Evolutionary conservation across 1,284 basidiomycete species (phyloP).

Genomic region (Fomes fomentarius): DNA sequence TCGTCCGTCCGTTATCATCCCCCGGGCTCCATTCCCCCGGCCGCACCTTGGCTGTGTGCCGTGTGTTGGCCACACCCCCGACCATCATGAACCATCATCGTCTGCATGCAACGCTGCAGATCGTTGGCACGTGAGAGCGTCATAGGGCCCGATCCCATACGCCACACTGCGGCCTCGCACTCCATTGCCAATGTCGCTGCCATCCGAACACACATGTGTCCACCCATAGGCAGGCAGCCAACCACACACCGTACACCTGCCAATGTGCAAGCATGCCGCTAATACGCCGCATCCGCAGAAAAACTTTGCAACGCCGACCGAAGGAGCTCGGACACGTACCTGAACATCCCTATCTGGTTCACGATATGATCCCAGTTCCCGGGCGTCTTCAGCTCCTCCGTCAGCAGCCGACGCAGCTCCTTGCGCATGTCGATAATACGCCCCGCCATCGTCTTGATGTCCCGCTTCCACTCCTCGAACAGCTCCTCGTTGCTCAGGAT

Average conservation of each 20-base stretch:
- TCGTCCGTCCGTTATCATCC: background rate
- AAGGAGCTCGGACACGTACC: conserved; percentile 47
- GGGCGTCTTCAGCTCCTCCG: conserved; percentile 87
- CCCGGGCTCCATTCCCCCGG: background rate
- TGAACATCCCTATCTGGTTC: conserved; percentile 93
- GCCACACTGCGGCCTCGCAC: conserved; percentile 1
- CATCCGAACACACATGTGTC: conserved; percentile 12
- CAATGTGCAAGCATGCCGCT: conserved; percentile 5
- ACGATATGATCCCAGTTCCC: conserved; percentile 92
- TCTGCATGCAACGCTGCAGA: background rate
- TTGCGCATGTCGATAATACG: conserved; percentile 91
- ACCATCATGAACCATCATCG: background rate
- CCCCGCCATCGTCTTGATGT: conserved; percentile 91
- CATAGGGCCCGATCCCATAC: background rate
- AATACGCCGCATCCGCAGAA: background rate
- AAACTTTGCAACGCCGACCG: too few species aligned
- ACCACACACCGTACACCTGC: background rate
- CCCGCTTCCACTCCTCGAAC: conserved; percentile 87
- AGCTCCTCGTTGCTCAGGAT: conserved; percentile 76
- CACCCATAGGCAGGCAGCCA: conserved; percentile 17
- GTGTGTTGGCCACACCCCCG: background rate
- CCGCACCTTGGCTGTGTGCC: conserved; percentile 1
- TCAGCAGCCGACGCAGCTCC: conserved; percentile 78
- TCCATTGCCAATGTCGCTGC: background rate
- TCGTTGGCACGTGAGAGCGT: conserved; percentile 7